phyloP scores from a whole-genome alignment of 768 basidiomycete species.

The Glaciozyma antarctica region DNA sequence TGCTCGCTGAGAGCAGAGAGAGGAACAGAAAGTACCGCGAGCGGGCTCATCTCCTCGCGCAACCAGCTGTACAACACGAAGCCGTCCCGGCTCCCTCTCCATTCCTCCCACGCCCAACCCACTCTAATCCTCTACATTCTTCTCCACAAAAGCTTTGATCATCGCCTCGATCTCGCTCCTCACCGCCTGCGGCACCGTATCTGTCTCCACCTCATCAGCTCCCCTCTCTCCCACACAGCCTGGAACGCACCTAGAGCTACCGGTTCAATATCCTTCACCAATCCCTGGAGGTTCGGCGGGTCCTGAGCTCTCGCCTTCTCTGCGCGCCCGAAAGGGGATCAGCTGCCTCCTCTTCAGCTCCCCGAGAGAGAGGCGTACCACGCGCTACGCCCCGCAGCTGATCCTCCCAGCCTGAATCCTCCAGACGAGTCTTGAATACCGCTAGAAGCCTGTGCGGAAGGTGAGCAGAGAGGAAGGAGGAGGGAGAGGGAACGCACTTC shows the following conservation, averaged over 20 bases:
- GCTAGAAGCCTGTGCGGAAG: constrained; percentile 39
- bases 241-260: constrained; percentile 43
- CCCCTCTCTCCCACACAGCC: background rate
- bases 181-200: constrained; percentile 15
- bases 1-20: background rate
- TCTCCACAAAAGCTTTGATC: constrained; percentile 25
- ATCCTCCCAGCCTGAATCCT: constrained; percentile 69
- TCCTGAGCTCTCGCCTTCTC: constrained; percentile 92
- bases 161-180: constrained; percentile 22
- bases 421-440: constrained; percentile 86
- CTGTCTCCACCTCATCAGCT: background rate
- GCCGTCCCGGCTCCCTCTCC: background rate
- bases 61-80: background rate
- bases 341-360: background rate
- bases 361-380: constrained; percentile 8
- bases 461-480: background rate
- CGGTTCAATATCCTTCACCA: constrained; percentile 77
- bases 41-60: no score
- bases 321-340: constrained; percentile 37
- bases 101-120: no score
- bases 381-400: constrained; percentile 61
- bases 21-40: background rate
- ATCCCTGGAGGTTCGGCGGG: constrained; percentile 82
- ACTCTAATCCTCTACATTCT: constrained; percentile 20
- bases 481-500: background rate